These are phyloP conservation scores for Globisporangium cystogenes DNA, from an alignment of 352 stramenopile genomes.

Conservation along the genomic window DNA sequence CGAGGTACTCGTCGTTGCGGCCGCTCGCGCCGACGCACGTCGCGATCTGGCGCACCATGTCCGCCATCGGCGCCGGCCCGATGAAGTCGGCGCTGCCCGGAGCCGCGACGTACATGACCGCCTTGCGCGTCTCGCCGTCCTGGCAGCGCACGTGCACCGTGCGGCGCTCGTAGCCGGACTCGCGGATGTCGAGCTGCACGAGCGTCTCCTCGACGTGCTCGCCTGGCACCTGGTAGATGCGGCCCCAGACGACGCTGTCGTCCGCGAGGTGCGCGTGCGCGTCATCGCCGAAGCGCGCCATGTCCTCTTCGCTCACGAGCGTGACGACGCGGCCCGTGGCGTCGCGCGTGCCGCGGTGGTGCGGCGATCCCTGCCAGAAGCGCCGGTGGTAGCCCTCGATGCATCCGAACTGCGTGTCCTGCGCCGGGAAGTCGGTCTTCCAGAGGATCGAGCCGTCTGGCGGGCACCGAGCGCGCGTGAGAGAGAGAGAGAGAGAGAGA, in stretches of 20 bases:
- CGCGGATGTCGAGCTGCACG: slow-evolving; percentile 76
- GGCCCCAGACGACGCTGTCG: slow-evolving; percentile 79
- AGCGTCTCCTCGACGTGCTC: slow-evolving; percentile 73
- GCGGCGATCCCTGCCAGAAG: slow-evolving; percentile 87
- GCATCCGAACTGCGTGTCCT: slow-evolving; percentile 32
- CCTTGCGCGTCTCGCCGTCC: slow-evolving; percentile 54
- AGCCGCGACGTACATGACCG: slow-evolving; percentile 82
- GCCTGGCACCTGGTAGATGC: slow-evolving; percentile 79
- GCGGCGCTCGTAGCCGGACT: slow-evolving; percentile 78
- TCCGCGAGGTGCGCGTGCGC: slow-evolving; percentile 54
- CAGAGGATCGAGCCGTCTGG: slow-evolving; percentile 27
- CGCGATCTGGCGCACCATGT: slow-evolving; percentile 78
- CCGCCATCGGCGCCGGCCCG: slow-evolving; percentile 54
- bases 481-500: too few species aligned
- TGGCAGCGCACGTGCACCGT: slow-evolving; percentile 73
- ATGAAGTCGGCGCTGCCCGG: slow-evolving; percentile 80
- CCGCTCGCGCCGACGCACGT: slow-evolving; percentile 63
- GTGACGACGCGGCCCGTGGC: slow-evolving; percentile 81
- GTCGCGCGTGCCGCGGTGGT: slow-evolving; percentile 78
- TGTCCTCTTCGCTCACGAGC: slow-evolving; percentile 74
- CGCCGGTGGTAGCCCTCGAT: slow-evolving; percentile 82
- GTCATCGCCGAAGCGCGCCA: slow-evolving; percentile 71
- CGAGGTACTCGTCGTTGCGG: slow-evolving; percentile 83
- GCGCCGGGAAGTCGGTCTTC: slow-evolving; percentile 25
- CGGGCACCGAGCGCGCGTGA: too few species aligned